phyloP scores from a whole-genome alignment of 306 rosid species.

The Hippophae tibetana region DNA sequence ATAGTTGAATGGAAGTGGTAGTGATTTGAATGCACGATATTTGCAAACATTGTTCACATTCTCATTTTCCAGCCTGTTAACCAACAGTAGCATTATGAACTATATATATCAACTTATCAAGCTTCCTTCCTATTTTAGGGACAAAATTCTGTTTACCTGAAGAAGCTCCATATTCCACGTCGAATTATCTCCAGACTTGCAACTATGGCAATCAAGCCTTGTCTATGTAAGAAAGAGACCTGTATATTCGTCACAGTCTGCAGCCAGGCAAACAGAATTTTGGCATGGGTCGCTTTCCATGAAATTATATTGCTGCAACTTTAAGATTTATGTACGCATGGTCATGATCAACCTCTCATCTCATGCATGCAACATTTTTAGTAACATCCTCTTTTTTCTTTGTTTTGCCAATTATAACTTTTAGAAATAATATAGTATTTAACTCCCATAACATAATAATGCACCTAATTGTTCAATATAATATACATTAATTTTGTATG shows the following conservation, averaged over 20 bases:
- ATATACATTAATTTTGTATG: no score
- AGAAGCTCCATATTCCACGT: slow-evolving; percentile 70
- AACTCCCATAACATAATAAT: no score
- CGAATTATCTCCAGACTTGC: slow-evolving; percentile 62
- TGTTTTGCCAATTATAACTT: no score
- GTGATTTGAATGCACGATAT: slow-evolving; percentile 64
- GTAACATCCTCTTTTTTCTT: no score
- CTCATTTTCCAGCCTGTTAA: slow-evolving; percentile 60
- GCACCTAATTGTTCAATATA: no score
- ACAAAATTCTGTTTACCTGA: slow-evolving; percentile 31
- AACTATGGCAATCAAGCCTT: slow-evolving; percentile 29
- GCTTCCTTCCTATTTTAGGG: background rate
- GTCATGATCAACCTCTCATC: no score
- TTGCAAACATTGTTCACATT: slow-evolving; percentile 73
- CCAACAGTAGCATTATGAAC: background rate
- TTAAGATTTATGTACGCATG: no score
- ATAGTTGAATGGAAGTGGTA: slow-evolving; percentile 65
- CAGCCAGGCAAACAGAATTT: slow-evolving; percentile 39
- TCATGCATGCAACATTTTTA: no score
- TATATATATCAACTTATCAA: background rate
- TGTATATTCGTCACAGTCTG: slow-evolving; percentile 42
- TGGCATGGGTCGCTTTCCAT: no score
- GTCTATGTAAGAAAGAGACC: slow-evolving; percentile 30
- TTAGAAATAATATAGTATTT: no score
- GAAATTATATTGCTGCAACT: no score